phyloP scores from a whole-genome alignment of 106 monocot species.

The Dendrobium nobile region DNA sequence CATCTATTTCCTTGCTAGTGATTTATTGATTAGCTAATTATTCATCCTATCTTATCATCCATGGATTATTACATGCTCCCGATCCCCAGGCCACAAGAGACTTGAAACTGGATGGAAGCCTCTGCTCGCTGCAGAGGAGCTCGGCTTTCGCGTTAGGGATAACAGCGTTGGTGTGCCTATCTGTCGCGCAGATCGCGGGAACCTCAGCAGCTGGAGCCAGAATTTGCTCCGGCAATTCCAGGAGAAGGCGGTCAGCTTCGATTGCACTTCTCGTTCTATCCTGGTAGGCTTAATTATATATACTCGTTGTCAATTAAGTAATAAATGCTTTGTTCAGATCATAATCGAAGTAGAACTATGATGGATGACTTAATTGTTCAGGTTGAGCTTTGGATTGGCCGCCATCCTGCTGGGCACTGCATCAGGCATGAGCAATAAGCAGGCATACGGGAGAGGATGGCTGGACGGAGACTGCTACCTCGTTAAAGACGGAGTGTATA shows the following conservation, averaged over 20 bases:
- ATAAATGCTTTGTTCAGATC: not conserved
- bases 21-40: not conserved
- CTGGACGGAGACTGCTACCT: constrained; percentile 74
- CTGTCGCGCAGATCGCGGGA: constrained; percentile 52
- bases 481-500: constrained; percentile 58
- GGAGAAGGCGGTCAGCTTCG: constrained; percentile 11
- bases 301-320: no score
- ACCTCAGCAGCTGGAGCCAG: constrained; percentile 24
- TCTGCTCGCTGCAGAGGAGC: constrained; percentile 61
- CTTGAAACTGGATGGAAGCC: constrained; percentile 61
- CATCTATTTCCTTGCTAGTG: no score
- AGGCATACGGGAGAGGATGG: constrained; percentile 76
- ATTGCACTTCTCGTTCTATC: constrained; percentile 40
- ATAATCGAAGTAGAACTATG: not conserved
- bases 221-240: constrained; percentile 8
- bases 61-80: no score
- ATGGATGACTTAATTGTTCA: constrained; percentile 9
- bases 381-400: constrained; percentile 57
- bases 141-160: constrained; percentile 66
- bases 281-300: constrained; percentile 34
- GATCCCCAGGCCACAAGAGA: constrained; percentile 27
- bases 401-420: constrained; percentile 42
- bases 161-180: constrained; percentile 53
- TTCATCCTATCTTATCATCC: not conserved
- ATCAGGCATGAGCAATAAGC: constrained; percentile 73